Percentiles rank a stretch among this genome's conserved stretches.
Evolutionary conservation across 2,329 filamentous ascomycete genomes (phyloP).

Genomic region (Arthroderma sp.): DNA sequence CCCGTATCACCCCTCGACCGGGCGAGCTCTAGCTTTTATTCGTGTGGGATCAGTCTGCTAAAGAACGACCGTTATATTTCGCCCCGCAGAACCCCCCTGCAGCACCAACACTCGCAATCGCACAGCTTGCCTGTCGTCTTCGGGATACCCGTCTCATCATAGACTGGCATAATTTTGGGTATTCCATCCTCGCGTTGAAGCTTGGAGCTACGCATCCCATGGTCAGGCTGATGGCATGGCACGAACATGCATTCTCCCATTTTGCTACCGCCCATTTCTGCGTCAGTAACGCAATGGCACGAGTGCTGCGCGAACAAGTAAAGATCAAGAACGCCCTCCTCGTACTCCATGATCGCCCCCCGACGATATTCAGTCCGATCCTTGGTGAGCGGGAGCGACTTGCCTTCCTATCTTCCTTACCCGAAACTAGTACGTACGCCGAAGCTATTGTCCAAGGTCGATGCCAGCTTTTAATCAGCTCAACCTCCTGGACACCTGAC

Average conservation of each 20-base stretch:
- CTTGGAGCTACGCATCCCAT: slow-evolving; percentile 55
- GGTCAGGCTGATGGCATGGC: slow-evolving; percentile 63
- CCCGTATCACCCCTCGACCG: not conserved
- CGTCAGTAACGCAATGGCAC: slow-evolving; percentile 80
- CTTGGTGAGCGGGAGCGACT: slow-evolving; percentile 41
- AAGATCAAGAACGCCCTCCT: slow-evolving; percentile 52
- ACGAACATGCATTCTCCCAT: slow-evolving; percentile 62
- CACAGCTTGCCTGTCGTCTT: slow-evolving; percentile 58
- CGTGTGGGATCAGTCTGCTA: not conserved
- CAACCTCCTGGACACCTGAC: slow-evolving; percentile 93
- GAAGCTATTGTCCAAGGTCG: slow-evolving; percentile 46
- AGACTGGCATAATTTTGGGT: slow-evolving; percentile 99
- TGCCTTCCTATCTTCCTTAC: slow-evolving; percentile 52
- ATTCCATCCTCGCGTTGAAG: slow-evolving; percentile 70
- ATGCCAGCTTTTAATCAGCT: slow-evolving; percentile 68
- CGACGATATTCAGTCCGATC: slow-evolving; percentile 63
- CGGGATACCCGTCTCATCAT: slow-evolving; percentile 74
- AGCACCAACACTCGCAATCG: slow-evolving; percentile 75
- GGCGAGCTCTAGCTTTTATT: too few relatives aligned
- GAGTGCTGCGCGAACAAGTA: slow-evolving; percentile 57
- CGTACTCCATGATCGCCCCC: slow-evolving; percentile 76
- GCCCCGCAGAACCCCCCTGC: slow-evolving; percentile 72
- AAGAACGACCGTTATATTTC: not conserved
- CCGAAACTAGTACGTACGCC: slow-evolving; percentile 51
- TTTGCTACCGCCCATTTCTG: slow-evolving; percentile 65